phyloP scores from a whole-genome alignment of 2,329 filamentous ascomycete species.

The Ophiostoma novo-ulmi region DNA sequence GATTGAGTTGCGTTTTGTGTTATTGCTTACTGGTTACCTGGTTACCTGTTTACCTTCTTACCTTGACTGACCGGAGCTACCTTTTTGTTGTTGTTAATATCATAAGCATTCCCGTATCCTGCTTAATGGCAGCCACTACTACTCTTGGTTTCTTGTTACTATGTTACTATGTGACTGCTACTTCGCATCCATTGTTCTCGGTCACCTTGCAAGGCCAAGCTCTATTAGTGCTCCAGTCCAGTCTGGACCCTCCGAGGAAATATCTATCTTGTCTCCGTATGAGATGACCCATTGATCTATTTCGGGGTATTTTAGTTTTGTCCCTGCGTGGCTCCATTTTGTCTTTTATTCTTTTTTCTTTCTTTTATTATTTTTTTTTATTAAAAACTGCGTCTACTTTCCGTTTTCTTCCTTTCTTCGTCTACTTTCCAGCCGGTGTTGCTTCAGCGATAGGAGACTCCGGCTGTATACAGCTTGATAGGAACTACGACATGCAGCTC shows the following conservation, averaged over 20 bases:
- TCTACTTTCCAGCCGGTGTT: background rate
- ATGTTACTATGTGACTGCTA: background rate
- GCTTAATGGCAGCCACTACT: background rate
- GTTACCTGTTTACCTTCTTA: background rate
- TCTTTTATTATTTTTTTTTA: background rate
- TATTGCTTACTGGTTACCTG: too few relatives aligned
- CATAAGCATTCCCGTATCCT: background rate
- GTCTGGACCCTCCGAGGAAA: background rate
- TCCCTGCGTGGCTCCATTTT: background rate
- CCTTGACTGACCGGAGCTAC: background rate
- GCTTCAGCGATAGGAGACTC: background rate
- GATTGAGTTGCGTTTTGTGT: background rate
- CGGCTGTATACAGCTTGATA: background rate
- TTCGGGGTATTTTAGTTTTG: background rate
- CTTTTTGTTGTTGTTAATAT: background rate
- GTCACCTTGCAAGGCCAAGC: background rate
- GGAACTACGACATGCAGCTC: background rate
- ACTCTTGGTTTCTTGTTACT: too few relatives aligned
- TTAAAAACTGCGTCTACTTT: background rate
- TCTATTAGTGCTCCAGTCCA: background rate
- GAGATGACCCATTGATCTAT: background rate
- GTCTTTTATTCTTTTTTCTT: background rate
- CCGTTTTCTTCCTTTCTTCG: background rate
- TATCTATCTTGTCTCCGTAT: too few relatives aligned
- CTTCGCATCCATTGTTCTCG: background rate